These are phyloP conservation scores for Bacterosira constricta DNA, from an alignment of 108 stramenopile species.

Conservation along the genomic window DNA sequence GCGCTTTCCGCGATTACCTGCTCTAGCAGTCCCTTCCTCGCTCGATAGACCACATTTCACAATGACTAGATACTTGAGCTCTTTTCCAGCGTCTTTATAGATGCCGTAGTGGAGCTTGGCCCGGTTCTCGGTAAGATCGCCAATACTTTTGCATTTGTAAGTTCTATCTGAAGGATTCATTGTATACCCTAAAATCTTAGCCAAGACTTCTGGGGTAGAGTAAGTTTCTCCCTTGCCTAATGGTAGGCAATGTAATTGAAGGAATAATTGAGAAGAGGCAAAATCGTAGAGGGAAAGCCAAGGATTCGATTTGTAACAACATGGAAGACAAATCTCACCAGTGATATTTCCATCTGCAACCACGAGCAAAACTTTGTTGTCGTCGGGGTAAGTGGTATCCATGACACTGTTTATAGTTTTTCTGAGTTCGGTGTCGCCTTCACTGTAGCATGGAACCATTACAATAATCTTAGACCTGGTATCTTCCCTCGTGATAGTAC, in stretches of 20 bases:
- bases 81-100: constrained; percentile 45
- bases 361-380: constrained; percentile 61
- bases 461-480: constrained; percentile 51
- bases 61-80: constrained; percentile 61
- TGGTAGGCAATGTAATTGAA: too few relatives aligned
- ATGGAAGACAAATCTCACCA: too few relatives aligned
- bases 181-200: constrained; percentile 52
- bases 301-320: too few relatives aligned
- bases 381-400: constrained; percentile 56
- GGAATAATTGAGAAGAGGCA: too few relatives aligned
- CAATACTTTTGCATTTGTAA: constrained; percentile 57
- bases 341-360: constrained; percentile 69
- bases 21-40: constrained; percentile 46
- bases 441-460: constrained; percentile 73
- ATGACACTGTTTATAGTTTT: constrained; percentile 64
- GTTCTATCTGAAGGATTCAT: constrained; percentile 41
- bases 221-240: constrained; percentile 53
- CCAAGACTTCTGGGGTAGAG: constrained; percentile 47
- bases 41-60: constrained; percentile 51
- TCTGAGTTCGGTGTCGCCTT: constrained; percentile 57
- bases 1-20: constrained; percentile 66
- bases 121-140: constrained; percentile 46
- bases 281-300: too few relatives aligned
- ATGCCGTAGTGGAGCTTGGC: constrained; percentile 55
- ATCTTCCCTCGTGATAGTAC: constrained; percentile 47